Base-by-base conservation (phyloP, 108 stramenopile species). In the Cyclostephanos tholiformis region DNA sequence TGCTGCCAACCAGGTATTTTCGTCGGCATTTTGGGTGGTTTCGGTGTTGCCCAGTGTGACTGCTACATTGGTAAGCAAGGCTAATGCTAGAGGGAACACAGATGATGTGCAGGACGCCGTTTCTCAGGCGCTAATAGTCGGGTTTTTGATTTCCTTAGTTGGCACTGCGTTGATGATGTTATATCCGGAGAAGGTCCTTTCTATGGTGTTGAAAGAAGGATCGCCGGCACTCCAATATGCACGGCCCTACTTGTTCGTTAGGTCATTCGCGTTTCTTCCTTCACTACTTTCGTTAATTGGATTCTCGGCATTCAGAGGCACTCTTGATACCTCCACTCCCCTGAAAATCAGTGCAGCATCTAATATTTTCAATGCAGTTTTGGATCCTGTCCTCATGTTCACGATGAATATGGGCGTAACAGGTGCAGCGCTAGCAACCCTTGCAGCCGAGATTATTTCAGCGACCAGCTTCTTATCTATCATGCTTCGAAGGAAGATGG, bases 1-100 rank as follows among this genome's bases (percentile, higher is more conserved):
- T 3, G 96, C 96, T 16, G 92, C 93, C 17, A 96, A 96, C 70
- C 96, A 96, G 74, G 90, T 94, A 4, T 96, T 96, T 61, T 78
- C 63, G 32, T 81, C 84, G 3, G 88, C 88, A 17, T 96, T 94
- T 84, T 96, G 90, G 90, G 69, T 95, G 12, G 77, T 85, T 60
- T 86, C 87, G 30, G 90, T 96, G 71, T 67, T 96, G 55, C 96
- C 96, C n/a, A 84, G 85, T 64, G 84, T 96, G 13, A 93, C 92
- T 14, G 91, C 93, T 22, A 92, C 91, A 0, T 71, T 95, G 44
- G 90, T 96, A 5, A 88, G 93, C 27, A 94, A 91, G 65, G 88
- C 91, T 12, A 86, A 90, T 75, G 93, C 93, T 7, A 70, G 78
- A 57, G 91, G 91, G 4, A 72, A 94, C 59, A 67, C 84, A 64